Percentiles rank a stretch among this genome's conserved stretches.
These are phyloP conservation scores for Trypanosoma melophagium DNA, from an alignment of 208 protist species.

Conservation along the genomic window DNA sequence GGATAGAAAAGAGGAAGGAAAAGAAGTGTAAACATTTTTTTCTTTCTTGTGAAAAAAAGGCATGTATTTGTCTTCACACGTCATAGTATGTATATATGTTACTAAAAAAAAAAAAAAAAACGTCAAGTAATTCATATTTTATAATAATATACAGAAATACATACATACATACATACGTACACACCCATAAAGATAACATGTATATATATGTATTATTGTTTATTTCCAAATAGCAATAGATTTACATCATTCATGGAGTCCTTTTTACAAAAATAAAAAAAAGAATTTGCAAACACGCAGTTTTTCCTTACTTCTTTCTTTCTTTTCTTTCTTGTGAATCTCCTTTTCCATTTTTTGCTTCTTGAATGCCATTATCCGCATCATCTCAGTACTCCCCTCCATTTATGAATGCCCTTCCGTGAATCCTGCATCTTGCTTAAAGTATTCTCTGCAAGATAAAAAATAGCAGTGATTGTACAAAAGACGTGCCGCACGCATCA, in stretches of 20 bases:
- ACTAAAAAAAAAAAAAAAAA: too few relatives aligned
- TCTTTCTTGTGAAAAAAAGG: background rate
- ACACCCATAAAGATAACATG: conserved; percentile 10
- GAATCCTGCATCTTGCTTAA: conserved; percentile 3
- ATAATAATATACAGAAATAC: conserved; percentile 2
- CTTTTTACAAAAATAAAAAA: conserved; percentile 4
- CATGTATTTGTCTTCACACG: background rate
- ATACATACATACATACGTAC: conserved; percentile 1
- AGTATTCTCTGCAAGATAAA: conserved; percentile 59
- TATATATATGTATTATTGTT: background rate
- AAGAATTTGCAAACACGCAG: background rate
- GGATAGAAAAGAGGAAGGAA: conserved; percentile 4
- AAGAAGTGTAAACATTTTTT: background rate
- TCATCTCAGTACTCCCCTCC: background rate
- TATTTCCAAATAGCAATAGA: too few relatives aligned
- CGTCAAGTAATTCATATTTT: too few relatives aligned
- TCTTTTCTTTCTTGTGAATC: background rate
- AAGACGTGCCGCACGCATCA: conserved; percentile 40
- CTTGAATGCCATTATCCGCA: background rate
- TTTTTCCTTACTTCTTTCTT: background rate
- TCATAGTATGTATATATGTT: background rate
- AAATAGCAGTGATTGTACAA: conserved; percentile 71
- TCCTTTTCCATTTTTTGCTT: background rate
- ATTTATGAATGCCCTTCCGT: background rate
- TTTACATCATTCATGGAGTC: too few relatives aligned